Base-by-base conservation (phyloP, 2,329 filamentous ascomycete genomes). In the Trichophyton mentagrophytes region DNA sequence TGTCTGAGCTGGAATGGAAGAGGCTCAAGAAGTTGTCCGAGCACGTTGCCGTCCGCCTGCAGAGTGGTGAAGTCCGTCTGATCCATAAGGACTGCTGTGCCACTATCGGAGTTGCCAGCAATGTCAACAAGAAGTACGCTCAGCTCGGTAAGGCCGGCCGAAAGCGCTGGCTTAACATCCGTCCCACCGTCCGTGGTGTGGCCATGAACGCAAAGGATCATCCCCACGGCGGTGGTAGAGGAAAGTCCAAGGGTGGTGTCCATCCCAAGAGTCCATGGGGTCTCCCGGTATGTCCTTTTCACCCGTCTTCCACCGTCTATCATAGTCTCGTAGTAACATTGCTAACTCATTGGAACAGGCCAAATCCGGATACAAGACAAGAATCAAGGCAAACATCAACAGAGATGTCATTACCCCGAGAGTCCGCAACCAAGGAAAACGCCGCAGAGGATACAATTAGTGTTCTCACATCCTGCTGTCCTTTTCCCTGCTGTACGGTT, bases 141-240 rank as follows among this genome's bases (percentile, higher is more conserved):
- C 89, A 93, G 70, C 82, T 99, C 61, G 95, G 95, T 68, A 99
- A 99, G 78, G 93, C 93, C 68, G 93, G 93, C 71, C 85, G 95
- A 69, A 90, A 87, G 68, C 84, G 93, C 70, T 96, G 90, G 91
- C 77, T 97, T 66, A 93, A 93, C 71, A 96, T 95, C 70, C 82
- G 93, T 67, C 93, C 93, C 15, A 96, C 93, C 0, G 93, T 99
- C 51, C 86, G 95, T 79, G 95, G 93, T 87, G 78, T 97, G 68
- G 93, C 95, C 65, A 99, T 99, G 95, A 99, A 99, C 79, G 90
- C 92, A 85, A 88, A 85, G 69, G 93, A 99, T 71, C 93, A 99
- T 81, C 93, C 93, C 70, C 93, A 99, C 75, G 93, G 93, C 83
- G 93, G 93, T 88, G 93, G 93, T 76, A 85, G 95, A 81, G 93